phyloP scores from a whole-genome alignment of 2,329 filamentous ascomycete species.

The Claviceps purpurea region DNA sequence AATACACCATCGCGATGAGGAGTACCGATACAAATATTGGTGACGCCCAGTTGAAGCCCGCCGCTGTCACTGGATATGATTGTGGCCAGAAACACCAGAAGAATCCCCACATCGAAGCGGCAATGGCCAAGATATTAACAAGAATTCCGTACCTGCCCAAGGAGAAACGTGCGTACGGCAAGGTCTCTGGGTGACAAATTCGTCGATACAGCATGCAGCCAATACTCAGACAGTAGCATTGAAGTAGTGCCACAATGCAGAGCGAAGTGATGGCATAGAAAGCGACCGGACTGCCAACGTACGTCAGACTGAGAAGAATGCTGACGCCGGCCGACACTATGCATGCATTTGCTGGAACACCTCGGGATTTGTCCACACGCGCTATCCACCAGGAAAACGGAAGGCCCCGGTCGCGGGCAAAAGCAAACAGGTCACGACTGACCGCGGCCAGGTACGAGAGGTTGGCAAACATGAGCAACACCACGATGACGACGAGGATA shows the following conservation, averaged over 20 bases:
- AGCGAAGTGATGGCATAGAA: conserved; percentile 10
- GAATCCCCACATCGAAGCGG: conserved; percentile 6
- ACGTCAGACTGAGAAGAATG: conserved; percentile 6
- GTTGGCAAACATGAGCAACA: conserved; percentile 5
- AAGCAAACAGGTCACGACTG: conserved; percentile 5
- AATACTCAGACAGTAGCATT: conserved; percentile 9
- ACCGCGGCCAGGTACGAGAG: conserved; percentile 4
- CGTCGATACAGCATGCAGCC: conserved; percentile 8
- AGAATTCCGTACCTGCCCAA: conserved; percentile 7
- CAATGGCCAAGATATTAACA: conserved; percentile 4
- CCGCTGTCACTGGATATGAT: conserved; percentile 3
- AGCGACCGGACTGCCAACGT: conserved; percentile 8
- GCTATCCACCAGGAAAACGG: conserved; percentile 1
- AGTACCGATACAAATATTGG: conserved; percentile 3
- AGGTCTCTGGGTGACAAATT: conserved; percentile 4
- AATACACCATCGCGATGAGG: conserved; percentile 4
- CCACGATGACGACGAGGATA: conserved; percentile 1
- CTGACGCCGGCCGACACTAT: conserved; percentile 1
- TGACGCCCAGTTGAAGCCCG: conserved; percentile 8
- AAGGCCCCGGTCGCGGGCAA: conserved; percentile 5
- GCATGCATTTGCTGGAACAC: conserved; percentile 8
- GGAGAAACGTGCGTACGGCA: conserved; percentile 6
- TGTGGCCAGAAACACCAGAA: conserved; percentile 10
- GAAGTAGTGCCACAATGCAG: conserved; percentile 5
- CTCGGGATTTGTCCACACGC: not conserved